Evolutionary conservation across 345 rosid genomes (phyloP).

Genomic region (Brassica incana): DNA sequence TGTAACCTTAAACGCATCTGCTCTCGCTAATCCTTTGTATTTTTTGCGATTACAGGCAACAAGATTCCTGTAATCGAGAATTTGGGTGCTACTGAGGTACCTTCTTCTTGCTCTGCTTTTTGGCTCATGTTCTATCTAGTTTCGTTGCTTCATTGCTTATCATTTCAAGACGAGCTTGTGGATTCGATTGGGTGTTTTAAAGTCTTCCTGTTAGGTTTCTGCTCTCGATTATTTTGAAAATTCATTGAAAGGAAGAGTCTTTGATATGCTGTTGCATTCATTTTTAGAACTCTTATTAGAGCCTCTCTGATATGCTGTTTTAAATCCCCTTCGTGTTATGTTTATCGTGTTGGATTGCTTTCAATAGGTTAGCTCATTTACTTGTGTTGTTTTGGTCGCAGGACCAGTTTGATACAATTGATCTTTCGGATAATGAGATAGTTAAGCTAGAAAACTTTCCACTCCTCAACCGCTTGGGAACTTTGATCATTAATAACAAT

Average conservation of each 20-base stretch:
- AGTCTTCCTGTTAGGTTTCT: not conserved
- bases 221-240: not conserved
- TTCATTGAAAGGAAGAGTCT: not conserved
- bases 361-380: not conserved
- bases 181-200: not conserved
- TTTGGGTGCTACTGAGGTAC: slow-evolving; percentile 98
- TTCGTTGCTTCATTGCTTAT: not conserved
- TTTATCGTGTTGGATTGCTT: not conserved
- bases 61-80: slow-evolving; percentile 97
- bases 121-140: not conserved
- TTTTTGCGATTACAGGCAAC: too few species aligned
- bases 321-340: not conserved
- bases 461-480: slow-evolving; percentile 81
- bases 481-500: slow-evolving; percentile 85
- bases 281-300: not conserved
- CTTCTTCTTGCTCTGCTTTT: slow-evolving; percentile 8
- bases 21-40: slow-evolving; percentile 10
- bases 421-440: slow-evolving; percentile 97
- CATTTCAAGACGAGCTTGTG: not conserved
- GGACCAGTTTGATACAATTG: slow-evolving; percentile 99
- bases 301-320: not conserved
- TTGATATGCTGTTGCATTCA: not conserved
- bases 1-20: slow-evolving; percentile 30
- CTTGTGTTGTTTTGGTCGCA: slow-evolving; percentile 36
- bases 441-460: slow-evolving; percentile 98